These are phyloP conservation scores for Cutaneotrichosporon sp. DNA, from an alignment of 1,284 basidiomycete species.

Conservation along the genomic window DNA sequence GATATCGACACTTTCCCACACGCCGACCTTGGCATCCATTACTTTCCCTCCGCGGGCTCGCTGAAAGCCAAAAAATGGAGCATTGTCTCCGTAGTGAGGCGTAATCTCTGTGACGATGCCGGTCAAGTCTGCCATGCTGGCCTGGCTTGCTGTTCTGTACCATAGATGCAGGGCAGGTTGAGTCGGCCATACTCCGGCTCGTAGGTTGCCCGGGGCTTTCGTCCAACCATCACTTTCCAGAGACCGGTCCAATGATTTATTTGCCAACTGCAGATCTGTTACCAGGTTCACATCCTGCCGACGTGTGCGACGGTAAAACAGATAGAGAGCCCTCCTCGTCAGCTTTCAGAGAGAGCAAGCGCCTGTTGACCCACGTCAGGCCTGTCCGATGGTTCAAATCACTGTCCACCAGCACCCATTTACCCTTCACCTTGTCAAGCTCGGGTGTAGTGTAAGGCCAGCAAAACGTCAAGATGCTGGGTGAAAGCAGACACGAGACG, in stretches of 20 bases:
- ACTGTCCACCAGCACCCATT: constrained; percentile 76
- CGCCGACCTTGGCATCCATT: constrained; percentile 41
- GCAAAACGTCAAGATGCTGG: constrained; percentile 57
- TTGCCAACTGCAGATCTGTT: constrained; percentile 32
- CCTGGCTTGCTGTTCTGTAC: constrained; percentile 55
- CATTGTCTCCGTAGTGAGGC: constrained; percentile 70
- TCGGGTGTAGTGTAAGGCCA: constrained; percentile 63
- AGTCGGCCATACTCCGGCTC: constrained; percentile 46
- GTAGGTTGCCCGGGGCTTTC: constrained; percentile 37
- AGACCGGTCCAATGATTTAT: constrained; percentile 29
- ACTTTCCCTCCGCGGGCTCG: constrained; percentile 58
- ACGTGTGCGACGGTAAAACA: constrained; percentile 78
- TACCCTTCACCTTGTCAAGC: constrained; percentile 70
- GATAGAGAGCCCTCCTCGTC: constrained; percentile 51
- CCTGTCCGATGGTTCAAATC: constrained; percentile 61
- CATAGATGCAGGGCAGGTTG: constrained; percentile 60
- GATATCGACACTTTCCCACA: constrained; percentile 41
- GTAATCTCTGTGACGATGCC: constrained; percentile 82
- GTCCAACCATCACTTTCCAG: constrained; percentile 33
- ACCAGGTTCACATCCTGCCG: constrained; percentile 50
- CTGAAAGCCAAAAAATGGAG: constrained; percentile 78
- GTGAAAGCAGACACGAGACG: constrained; percentile 63
- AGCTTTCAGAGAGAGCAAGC: background rate
- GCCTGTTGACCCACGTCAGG: background rate
- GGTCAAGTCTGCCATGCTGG: constrained; percentile 1